A percentile compares a stretch with the other conserved stretches of the same genome.
Conservation (phyloP, 2,329 filamentous ascomycete genomes). For the Talaromyces sp. region DNA sequence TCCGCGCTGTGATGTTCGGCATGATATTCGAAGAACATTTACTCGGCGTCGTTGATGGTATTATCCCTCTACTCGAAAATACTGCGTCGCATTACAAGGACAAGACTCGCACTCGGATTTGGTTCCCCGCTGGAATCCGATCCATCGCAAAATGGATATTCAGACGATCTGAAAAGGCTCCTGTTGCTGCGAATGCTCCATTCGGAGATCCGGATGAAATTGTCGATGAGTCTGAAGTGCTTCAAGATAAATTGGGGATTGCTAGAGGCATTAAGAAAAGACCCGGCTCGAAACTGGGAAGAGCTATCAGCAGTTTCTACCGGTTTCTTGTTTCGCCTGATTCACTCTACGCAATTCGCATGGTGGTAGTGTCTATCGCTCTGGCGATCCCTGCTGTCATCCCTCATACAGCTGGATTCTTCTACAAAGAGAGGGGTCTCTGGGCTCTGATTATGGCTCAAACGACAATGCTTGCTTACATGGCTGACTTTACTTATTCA, state of each 20-base stretch:
- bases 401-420: constrained; percentile 48
- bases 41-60: constrained; percentile 25
- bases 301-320: constrained; percentile 30
- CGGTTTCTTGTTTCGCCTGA: constrained; percentile 45
- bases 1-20: constrained; percentile 44
- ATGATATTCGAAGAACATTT: constrained; percentile 51
- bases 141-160: constrained; percentile 42
- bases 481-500: constrained; percentile 51
- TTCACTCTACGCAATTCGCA: constrained; percentile 48
- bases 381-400: constrained; percentile 43
- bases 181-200: constrained; percentile 21
- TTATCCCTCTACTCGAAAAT: constrained; percentile 38
- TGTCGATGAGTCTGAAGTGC: constrained; percentile 34
- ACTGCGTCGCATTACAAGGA: constrained; percentile 37
- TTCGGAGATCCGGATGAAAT: constrained; percentile 27
- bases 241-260: constrained; percentile 37
- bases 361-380: constrained; percentile 49
- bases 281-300: constrained; percentile 28
- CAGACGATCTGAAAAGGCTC: constrained; percentile 26
- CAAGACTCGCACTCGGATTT: constrained; percentile 38
- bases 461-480: constrained; percentile 48
- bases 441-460: constrained; percentile 55
- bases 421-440: constrained; percentile 51
- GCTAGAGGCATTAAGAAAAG: constrained; percentile 33
- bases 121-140: constrained; percentile 43